These are phyloP conservation scores for Neurospora sp. DNA, from an alignment of 2,329 filamentous ascomycete genomes.

Conservation along the genomic window DNA sequence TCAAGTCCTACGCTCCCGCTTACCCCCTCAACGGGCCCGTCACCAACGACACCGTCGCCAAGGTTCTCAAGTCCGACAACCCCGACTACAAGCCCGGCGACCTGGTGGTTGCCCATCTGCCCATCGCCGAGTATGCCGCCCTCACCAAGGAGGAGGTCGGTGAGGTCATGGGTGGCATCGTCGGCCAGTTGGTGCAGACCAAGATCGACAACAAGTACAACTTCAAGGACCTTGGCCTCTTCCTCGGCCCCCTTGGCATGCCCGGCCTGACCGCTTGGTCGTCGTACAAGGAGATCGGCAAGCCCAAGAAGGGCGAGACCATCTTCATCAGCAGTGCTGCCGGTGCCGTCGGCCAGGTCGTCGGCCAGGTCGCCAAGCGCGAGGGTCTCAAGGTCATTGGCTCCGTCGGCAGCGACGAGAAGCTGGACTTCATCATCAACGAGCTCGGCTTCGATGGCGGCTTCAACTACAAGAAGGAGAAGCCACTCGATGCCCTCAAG, in stretches of 20 bases:
- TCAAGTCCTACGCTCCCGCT: slow-evolving; percentile 58
- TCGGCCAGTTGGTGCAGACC: slow-evolving; percentile 26
- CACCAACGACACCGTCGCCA: slow-evolving; percentile 52
- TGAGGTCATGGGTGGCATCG: slow-evolving; percentile 22
- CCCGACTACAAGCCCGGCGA: slow-evolving; percentile 57
- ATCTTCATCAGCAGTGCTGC: slow-evolving; percentile 75
- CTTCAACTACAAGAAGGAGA: slow-evolving; percentile 87
- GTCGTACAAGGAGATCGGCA: slow-evolving; percentile 58
- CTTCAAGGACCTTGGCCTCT: slow-evolving; percentile 51
- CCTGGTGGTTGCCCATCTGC: slow-evolving; percentile 46
- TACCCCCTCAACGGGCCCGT: slow-evolving; percentile 56
- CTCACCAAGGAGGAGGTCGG: slow-evolving; percentile 33
- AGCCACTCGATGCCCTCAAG: slow-evolving; percentile 54
- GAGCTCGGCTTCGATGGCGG: slow-evolving; percentile 48
- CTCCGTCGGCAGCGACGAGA: slow-evolving; percentile 69
- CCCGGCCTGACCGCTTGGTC: slow-evolving; percentile 40
- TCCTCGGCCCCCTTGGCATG: slow-evolving; percentile 57
- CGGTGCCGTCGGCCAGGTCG: slow-evolving; percentile 73
- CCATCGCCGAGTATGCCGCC: slow-evolving; percentile 60
- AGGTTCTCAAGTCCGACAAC: slow-evolving; percentile 59
- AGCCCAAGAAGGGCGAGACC: slow-evolving; percentile 66
- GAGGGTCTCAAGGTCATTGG: slow-evolving; percentile 73
- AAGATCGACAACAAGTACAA: slow-evolving; percentile 62
- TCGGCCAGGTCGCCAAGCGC: slow-evolving; percentile 75
- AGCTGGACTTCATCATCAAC: slow-evolving; percentile 55